phyloP scores from a whole-genome alignment of 1,284 basidiomycete genomes.

The Rugosomyces carneus region DNA sequence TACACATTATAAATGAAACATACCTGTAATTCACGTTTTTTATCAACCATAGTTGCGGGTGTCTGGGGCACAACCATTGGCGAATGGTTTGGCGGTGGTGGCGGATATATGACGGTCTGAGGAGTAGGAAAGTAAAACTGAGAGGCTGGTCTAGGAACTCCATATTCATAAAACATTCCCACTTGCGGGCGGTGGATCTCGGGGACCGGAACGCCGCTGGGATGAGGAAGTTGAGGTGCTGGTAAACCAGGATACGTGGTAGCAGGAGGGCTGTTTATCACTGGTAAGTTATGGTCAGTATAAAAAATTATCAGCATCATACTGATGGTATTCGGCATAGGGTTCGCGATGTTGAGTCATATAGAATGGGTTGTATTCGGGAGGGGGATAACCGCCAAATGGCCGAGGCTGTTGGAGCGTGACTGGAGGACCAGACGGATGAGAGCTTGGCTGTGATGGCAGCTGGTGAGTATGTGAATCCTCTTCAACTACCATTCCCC shows the following conservation, averaged over 20 bases:
- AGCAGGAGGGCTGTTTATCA: slow-evolving; percentile 25
- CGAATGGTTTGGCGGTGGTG: slow-evolving; percentile 37
- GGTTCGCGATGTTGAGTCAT: slow-evolving; percentile 38
- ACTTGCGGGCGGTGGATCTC: slow-evolving; percentile 45
- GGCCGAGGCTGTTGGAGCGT: slow-evolving; percentile 38
- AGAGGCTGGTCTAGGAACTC: slow-evolving; percentile 40
- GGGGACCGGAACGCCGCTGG: slow-evolving; percentile 34
- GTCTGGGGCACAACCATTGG: slow-evolving; percentile 47
- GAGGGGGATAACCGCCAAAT: slow-evolving; percentile 46
- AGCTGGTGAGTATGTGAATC: slow-evolving; percentile 37
- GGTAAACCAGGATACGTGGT: slow-evolving; percentile 41
- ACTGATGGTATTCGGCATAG: slow-evolving; percentile 44
- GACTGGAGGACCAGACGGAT: slow-evolving; percentile 27
- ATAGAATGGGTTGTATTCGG: slow-evolving; percentile 56
- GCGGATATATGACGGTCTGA: slow-evolving; percentile 55
- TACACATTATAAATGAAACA: slow-evolving; percentile 10
- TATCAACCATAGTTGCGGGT: slow-evolving; percentile 42
- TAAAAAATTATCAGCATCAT: slow-evolving; percentile 48
- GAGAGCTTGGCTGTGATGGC: slow-evolving; percentile 14
- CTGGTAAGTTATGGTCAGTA: slow-evolving; percentile 38
- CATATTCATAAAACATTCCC: slow-evolving; percentile 57
- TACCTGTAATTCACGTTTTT: slow-evolving; percentile 58
- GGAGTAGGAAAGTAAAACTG: slow-evolving; percentile 58
- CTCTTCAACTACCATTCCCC: slow-evolving; percentile 66
- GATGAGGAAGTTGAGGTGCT: slow-evolving; percentile 39